These are phyloP conservation scores for Elaphomyces granulatus DNA, from an alignment of 495 filamentous ascomycete genomes.

Conservation along the genomic window DNA sequence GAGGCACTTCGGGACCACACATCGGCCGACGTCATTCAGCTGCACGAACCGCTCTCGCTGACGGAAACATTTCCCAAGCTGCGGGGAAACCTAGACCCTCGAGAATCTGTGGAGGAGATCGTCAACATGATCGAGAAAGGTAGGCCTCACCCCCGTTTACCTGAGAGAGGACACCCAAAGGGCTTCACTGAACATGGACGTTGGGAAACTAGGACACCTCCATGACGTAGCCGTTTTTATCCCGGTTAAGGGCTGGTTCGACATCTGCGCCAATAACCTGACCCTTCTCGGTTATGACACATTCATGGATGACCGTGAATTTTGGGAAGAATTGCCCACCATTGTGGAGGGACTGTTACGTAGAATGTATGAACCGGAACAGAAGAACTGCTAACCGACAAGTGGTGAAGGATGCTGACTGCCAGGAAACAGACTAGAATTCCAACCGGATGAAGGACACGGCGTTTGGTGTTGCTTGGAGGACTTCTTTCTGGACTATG, in stretches of 20 bases:
- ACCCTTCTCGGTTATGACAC: constrained; percentile 17
- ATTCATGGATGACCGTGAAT: constrained; percentile 26
- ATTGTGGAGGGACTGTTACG: constrained; percentile 31
- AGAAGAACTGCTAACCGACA: not conserved
- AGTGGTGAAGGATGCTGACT: not conserved
- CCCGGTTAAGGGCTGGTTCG: constrained; percentile 24
- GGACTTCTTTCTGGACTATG: constrained; percentile 24
- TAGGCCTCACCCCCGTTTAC: constrained; percentile 9
- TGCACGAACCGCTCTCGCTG: constrained; percentile 17
- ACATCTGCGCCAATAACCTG: constrained; percentile 17
- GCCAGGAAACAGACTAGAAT: constrained; percentile 7
- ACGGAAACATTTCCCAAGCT: constrained; percentile 25
- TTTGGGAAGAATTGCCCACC: constrained; percentile 39
- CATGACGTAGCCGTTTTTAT: constrained; percentile 16
- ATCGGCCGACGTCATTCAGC: constrained; percentile 22
- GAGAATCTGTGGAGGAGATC: constrained; percentile 28
- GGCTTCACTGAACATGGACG: not conserved
- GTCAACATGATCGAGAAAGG: constrained; percentile 30
- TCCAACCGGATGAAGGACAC: constrained; percentile 18
- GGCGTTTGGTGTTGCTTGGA: constrained; percentile 17
- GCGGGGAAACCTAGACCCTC: constrained; percentile 11
- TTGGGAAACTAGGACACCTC: constrained; percentile 14
- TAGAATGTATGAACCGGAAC: constrained; percentile 23
- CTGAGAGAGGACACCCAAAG: constrained; percentile 5
- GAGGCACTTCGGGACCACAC: constrained; percentile 20